phyloP scores from a whole-genome alignment of 1,139 yeast species.

The Saccharomyces hybrid region DNA sequence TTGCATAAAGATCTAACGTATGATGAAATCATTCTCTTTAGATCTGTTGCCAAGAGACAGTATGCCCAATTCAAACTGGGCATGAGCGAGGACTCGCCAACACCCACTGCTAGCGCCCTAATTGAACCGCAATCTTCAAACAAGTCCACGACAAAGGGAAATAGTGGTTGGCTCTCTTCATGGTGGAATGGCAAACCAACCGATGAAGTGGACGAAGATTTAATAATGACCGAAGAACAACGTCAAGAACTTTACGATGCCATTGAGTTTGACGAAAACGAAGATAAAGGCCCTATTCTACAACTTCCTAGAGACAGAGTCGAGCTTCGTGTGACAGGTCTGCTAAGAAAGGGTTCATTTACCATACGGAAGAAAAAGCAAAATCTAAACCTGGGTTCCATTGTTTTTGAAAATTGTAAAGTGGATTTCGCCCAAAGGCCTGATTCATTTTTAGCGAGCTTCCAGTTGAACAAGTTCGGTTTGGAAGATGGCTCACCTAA shows the following conservation, averaged over 20 bases:
- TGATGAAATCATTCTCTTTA: constrained; percentile 78
- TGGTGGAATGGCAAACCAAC: constrained; percentile 45
- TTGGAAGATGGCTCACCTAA: constrained; percentile 79
- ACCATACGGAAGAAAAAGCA: constrained; percentile 41
- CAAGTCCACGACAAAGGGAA: constrained; percentile 8
- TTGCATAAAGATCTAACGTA: constrained; percentile 56
- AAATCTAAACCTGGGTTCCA: constrained; percentile 54
- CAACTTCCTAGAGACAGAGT: constrained; percentile 71
- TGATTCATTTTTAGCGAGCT: constrained; percentile 63
- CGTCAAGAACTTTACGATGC: constrained; percentile 83
- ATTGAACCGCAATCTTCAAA: constrained; percentile 11
- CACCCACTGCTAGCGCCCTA: constrained; percentile 16
- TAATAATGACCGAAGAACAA: constrained; percentile 55
- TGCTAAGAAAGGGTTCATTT: constrained; percentile 71
- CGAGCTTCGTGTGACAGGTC: constrained; percentile 55
- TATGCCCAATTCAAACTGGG: constrained; percentile 46
- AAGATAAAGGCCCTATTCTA: constrained; percentile 43
- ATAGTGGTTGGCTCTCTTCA: constrained; percentile 48
- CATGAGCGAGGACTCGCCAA: background rate
- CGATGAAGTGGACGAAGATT: constrained; percentile 27
- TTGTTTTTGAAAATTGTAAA: constrained; percentile 75
- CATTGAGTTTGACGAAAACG: constrained; percentile 78
- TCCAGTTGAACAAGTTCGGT: constrained; percentile 71
- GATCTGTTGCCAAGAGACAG: constrained; percentile 69
- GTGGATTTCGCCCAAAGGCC: constrained; percentile 69